Base-by-base conservation (phyloP, 306 rosid genomes). In the Cajanus cajan region DNA sequence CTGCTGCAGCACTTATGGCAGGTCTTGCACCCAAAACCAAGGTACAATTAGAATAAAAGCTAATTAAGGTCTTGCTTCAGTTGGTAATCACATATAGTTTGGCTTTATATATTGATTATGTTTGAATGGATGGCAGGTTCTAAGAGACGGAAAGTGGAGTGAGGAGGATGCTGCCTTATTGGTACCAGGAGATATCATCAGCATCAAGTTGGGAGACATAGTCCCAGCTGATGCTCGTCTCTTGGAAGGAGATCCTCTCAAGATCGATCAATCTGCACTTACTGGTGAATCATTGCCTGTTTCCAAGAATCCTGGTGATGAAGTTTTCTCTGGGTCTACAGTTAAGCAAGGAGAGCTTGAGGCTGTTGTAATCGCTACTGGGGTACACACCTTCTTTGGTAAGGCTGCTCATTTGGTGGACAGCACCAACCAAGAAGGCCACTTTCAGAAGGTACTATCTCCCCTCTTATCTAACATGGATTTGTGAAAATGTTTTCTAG, bases 361-460 rank as follows among this genome's bases (percentile, higher is more conserved):
- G 86, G 97, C 97, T 22, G 57, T 92, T 67, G 97, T 92, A n/a
- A 88, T 90, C 25, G 97, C 97, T 58, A 92, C 97, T 16, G 94
- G 97, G 11, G 97, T 92, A 1, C 94, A 88, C 79, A 90, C 97
- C 52, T 92, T 92, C 87, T 92, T 92, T 25, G 97, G 97, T 45
- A 92, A 92, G 82, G 97, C 97, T 79, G 97, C 94, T 81, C 97
- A 92, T 51, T 63, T 92, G 63, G 97, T 92, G 19, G 97, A 92
- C 70, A 88, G 87, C 86, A 92, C 97, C 52, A 82, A 92, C 37
- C 85, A 86, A 54, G 89, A 24, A 31, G 97, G 97, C 0, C 97
- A 92, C 72, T 92, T 92, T 81, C 97, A 92, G 81, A 90, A 90
- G 94, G 97, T 92, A 85, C 15, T 13, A 65, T 41, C 72, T 36